phyloP scores from a whole-genome alignment of 768 basidiomycete species.

The Nevesoporus exiguus region DNA sequence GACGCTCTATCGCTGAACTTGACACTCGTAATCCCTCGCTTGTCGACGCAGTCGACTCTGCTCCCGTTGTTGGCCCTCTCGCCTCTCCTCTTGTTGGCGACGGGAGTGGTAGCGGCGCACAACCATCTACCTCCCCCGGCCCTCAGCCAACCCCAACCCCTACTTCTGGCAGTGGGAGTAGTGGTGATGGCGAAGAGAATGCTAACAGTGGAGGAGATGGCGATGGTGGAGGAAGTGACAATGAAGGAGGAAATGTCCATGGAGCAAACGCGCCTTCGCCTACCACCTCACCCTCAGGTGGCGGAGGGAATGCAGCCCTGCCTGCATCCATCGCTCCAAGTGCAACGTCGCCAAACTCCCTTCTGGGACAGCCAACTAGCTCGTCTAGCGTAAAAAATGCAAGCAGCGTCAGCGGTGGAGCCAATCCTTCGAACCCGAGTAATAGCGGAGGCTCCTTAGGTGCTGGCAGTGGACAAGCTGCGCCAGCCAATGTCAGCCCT shows the following conservation, averaged over 20 bases:
- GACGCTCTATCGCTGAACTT: slow-evolving; percentile 16
- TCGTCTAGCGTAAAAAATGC: background rate
- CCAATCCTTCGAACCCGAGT: background rate
- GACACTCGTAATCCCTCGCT: slow-evolving; percentile 39
- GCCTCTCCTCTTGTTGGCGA: slow-evolving; percentile 34
- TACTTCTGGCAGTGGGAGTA: background rate
- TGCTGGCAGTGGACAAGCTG: background rate
- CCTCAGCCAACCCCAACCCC: background rate
- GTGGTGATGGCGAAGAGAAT: background rate
- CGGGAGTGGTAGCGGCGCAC: background rate
- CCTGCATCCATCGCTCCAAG: background rate
- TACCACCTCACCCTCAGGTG: background rate
- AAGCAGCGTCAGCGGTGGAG: background rate
- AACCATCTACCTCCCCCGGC: slow-evolving; percentile 7
- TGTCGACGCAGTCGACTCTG: slow-evolving; percentile 28
- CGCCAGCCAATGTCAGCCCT: background rate
- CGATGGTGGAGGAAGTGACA: background rate
- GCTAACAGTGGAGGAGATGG: background rate
- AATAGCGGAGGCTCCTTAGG: background rate
- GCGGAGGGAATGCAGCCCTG: background rate
- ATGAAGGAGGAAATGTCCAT: background rate
- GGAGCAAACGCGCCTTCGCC: background rate
- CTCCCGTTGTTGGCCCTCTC: slow-evolving; percentile 41
- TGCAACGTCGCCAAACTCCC: background rate
- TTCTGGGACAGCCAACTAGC: background rate